These are phyloP conservation scores for Fusarium goolgardi DNA, from an alignment of 2,329 filamentous ascomycete species.

Conservation along the genomic window DNA sequence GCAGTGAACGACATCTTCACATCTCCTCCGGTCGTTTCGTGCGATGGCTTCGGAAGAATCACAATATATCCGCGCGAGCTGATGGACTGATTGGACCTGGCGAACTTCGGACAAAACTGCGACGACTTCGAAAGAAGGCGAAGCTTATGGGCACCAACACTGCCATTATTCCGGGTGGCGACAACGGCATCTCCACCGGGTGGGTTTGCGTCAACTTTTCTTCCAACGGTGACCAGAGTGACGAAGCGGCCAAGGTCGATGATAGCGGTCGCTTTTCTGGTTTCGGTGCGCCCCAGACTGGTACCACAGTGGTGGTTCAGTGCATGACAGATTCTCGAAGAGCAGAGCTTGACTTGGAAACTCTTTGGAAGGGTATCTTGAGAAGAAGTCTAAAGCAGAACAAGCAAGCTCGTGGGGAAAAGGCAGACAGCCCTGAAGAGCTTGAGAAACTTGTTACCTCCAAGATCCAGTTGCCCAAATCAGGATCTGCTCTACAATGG, in stretches of 20 bases:
- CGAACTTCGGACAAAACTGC: conserved; percentile 88
- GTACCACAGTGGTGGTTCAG: conserved; percentile 67
- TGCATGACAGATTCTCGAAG: conserved; percentile 67
- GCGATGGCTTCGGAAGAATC: conserved; percentile 80
- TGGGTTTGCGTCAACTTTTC: conserved; percentile 97
- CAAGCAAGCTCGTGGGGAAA: conserved; percentile 49
- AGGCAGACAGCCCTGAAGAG: conserved; percentile 37
- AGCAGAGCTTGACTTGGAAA: conserved; percentile 64
- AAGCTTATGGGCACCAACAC: conserved; percentile 81
- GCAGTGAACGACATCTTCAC: conserved; percentile 93
- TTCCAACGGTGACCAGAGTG: conserved; percentile 68
- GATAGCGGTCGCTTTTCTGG: conserved; percentile 74
- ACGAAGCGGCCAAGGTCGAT: conserved; percentile 59
- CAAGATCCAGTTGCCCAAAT: conserved; percentile 51
- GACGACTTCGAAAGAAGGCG: conserved; percentile 82
- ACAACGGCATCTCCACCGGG: conserved; percentile 90
- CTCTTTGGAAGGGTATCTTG: conserved; percentile 61
- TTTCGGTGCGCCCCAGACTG: conserved; percentile 70
- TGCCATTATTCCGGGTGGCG: conserved; percentile 71
- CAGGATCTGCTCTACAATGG: conserved; percentile 50
- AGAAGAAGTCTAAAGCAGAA: conserved; percentile 50
- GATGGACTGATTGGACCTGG: conserved; percentile 91
- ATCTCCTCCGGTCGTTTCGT: conserved; percentile 90
- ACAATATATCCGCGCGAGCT: conserved; percentile 79
- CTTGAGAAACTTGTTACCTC: conserved; percentile 49